phyloP scores from a whole-genome alignment of 2,329 filamentous ascomycete species.

The Fusarium zealandicum region DNA sequence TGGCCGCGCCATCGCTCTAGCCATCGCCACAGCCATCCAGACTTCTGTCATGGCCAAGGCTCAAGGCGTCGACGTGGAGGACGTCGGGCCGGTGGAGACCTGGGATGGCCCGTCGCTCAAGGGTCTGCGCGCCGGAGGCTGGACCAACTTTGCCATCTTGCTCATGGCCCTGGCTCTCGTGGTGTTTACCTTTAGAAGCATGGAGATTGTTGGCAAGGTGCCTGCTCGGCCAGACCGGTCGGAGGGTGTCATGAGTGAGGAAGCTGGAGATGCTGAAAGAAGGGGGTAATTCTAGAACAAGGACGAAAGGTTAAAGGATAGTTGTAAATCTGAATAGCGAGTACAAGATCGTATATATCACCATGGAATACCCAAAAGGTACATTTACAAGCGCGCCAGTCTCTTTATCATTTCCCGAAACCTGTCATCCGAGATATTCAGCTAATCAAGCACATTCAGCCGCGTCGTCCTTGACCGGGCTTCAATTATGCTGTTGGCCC shows the following conservation, averaged over 20 bases:
- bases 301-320: not conserved
- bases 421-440: too few species aligned
- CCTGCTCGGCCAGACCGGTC: constrained; percentile 23
- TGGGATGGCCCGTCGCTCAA: constrained; percentile 57
- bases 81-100: constrained; percentile 50
- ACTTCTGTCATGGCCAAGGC: constrained; percentile 64
- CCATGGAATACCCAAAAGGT: too few species aligned
- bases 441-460: too few species aligned
- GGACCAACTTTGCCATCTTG: constrained; percentile 60
- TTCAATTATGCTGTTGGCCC: constrained; percentile 7
- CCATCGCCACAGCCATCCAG: constrained; percentile 70
- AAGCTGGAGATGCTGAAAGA: constrained; percentile 28
- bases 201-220: constrained; percentile 59
- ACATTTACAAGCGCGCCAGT: too few species aligned
- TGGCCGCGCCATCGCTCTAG: constrained; percentile 70
- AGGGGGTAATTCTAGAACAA: not conserved
- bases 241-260: constrained; percentile 36
- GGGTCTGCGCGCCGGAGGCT: constrained; percentile 59
- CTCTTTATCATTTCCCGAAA: too few species aligned
- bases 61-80: constrained; percentile 52
- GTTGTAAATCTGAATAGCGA: not conserved
- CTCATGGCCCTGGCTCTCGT: constrained; percentile 54
- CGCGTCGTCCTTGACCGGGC: not conserved
- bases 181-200: constrained; percentile 56
- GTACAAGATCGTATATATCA: too few species aligned